Evolutionary conservation across 352 stramenopile species (phyloP).

Genomic region (Pythium sp.): DNA sequence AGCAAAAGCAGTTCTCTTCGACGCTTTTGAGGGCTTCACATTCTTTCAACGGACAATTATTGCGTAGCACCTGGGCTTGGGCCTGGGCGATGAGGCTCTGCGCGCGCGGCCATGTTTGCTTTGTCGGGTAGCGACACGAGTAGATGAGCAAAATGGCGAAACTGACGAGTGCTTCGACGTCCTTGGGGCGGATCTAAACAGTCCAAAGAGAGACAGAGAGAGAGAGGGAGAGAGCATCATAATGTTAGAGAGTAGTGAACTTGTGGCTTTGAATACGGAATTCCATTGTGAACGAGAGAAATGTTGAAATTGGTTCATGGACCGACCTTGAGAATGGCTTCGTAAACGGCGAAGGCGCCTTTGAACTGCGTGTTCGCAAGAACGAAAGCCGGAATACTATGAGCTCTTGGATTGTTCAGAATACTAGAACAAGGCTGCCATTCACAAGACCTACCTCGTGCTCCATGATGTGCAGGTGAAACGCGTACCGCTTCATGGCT

Average conservation of each 20-base stretch:
- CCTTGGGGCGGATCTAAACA: slow-evolving; percentile 28
- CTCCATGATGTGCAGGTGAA: slow-evolving; percentile 48
- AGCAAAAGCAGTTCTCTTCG: slow-evolving; percentile 61
- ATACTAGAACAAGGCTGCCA: neutral
- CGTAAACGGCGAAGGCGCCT: slow-evolving; percentile 40
- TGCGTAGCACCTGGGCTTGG: slow-evolving; percentile 1
- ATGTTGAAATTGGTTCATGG: neutral
- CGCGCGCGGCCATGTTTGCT: slow-evolving; percentile 49
- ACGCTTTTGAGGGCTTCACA: slow-evolving; percentile 24
- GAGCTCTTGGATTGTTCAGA: neutral
- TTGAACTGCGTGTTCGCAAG: slow-evolving; percentile 37
- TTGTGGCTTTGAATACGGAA: no score
- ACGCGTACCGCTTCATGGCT: slow-evolving; percentile 34
- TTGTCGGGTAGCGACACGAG: slow-evolving; percentile 57
- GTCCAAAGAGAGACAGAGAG: neutral
- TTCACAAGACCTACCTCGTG: slow-evolving; percentile 16
- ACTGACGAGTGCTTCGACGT: slow-evolving; percentile 39
- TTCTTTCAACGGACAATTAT: neutral
- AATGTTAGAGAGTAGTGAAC: neutral
- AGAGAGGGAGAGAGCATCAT: neutral
- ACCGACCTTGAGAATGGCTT: slow-evolving; percentile 46
- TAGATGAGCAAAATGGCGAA: slow-evolving; percentile 53
- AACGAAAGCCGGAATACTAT: neutral
- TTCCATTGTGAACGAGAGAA: neutral
- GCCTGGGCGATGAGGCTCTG: slow-evolving; percentile 36